These are phyloP conservation scores for Halophytophthora polymorphica DNA, from an alignment of 352 stramenopile species.

Conservation along the genomic window DNA sequence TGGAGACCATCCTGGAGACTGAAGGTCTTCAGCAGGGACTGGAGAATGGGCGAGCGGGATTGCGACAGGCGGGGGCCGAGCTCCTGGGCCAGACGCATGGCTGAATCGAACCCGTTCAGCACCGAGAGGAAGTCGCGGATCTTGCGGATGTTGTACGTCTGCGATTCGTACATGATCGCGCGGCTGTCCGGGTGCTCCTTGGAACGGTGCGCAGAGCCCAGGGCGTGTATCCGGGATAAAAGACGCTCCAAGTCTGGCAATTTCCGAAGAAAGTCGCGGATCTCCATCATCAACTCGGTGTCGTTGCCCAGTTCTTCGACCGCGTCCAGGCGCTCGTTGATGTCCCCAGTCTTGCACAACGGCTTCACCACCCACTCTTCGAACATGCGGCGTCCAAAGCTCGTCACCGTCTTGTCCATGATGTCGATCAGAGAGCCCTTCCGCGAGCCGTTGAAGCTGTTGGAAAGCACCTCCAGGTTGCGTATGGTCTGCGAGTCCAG, in stretches of 20 bases:
- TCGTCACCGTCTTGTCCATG: slow-evolving; percentile 89
- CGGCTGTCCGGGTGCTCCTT: slow-evolving; percentile 93
- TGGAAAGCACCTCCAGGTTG: slow-evolving; percentile 95
- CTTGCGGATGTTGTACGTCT: slow-evolving; percentile 97
- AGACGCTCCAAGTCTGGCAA: slow-evolving; percentile 96
- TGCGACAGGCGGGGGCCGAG: slow-evolving; percentile 73
- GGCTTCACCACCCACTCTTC: slow-evolving; percentile 97
- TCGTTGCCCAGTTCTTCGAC: slow-evolving; percentile 92
- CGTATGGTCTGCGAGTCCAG: slow-evolving; percentile 96
- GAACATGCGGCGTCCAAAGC: slow-evolving; percentile 95
- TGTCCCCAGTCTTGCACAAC: slow-evolving; percentile 92
- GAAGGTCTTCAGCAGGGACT: slow-evolving; percentile 49
- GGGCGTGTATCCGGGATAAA: slow-evolving; percentile 94
- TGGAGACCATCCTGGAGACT: slow-evolving; percentile 14
- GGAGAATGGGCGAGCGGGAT: slow-evolving; percentile 52
- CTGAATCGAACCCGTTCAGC: slow-evolving; percentile 86
- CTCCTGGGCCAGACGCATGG: slow-evolving; percentile 79
- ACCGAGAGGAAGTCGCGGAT: slow-evolving; percentile 92
- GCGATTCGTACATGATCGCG: slow-evolving; percentile 97
- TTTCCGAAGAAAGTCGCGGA: slow-evolving; percentile 83
- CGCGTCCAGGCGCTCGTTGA: slow-evolving; percentile 94
- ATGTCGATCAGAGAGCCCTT: slow-evolving; percentile 91
- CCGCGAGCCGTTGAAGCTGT: slow-evolving; percentile 89
- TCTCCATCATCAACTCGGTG: slow-evolving; percentile 70
- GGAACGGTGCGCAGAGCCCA: slow-evolving; percentile 86